A percentile compares a stretch with the other conserved stretches of the same genome.
These are phyloP conservation scores for Verbena officinalis DNA, from an alignment of 257 asterid species.

Conservation along the genomic window DNA sequence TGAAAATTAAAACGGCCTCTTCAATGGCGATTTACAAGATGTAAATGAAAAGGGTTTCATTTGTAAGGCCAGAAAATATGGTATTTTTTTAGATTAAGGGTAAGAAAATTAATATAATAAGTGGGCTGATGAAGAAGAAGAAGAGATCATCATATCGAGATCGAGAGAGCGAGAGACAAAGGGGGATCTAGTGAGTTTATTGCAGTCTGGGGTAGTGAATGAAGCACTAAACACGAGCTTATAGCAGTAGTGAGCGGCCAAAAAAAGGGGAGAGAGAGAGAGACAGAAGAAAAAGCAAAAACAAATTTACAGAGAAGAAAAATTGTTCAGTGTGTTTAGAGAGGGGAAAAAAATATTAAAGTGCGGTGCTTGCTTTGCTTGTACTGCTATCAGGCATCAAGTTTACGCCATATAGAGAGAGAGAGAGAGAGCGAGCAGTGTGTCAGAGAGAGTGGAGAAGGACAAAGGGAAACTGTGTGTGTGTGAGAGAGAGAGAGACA, in stretches of 20 bases:
- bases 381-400: conserved; percentile 88
- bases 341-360: conserved; percentile 29
- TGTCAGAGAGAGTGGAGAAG: conserved; percentile 60
- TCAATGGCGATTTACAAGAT: background rate
- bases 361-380: conserved; percentile 85
- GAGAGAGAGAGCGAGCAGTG: no score
- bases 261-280: conserved; percentile 36
- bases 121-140: conserved; percentile 28
- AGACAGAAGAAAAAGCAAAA: conserved; percentile 2
- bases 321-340: conserved; percentile 27
- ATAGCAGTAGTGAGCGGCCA: conserved; percentile 55
- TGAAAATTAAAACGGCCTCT: conserved; percentile 23
- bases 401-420: conserved; percentile 78
- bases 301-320: conserved; percentile 21
- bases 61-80: conserved; percentile 27
- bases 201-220: conserved; percentile 63
- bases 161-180: conserved; percentile 26
- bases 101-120: background rate
- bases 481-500: conserved; percentile 21
- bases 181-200: conserved; percentile 36
- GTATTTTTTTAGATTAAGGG: conserved; percentile 16
- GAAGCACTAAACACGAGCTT: conserved; percentile 76
- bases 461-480: conserved; percentile 32
- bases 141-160: no score
- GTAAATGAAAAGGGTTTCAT: conserved; percentile 9